Evolutionary conservation across 1,284 basidiomycete genomes (phyloP).

Genomic region (Puccinia triticina): DNA sequence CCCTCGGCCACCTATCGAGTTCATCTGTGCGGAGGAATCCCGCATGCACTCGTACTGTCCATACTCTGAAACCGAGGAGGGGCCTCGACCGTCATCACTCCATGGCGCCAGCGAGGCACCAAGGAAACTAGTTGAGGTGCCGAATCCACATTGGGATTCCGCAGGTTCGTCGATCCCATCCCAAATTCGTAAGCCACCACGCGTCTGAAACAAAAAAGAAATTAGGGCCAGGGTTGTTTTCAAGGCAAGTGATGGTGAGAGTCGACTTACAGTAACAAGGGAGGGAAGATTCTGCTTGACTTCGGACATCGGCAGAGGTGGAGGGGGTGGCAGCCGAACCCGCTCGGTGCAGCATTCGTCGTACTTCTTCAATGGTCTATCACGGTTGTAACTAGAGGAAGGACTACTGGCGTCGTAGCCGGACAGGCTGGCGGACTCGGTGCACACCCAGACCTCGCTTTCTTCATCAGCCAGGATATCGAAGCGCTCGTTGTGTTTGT

Average conservation of each 20-base stretch:
- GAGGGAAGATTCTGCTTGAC: slow-evolving; percentile 6
- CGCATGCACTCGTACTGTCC: slow-evolving; percentile 11
- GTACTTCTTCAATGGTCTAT: slow-evolving; percentile 17
- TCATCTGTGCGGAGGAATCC: neutral
- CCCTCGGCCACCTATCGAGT: neutral
- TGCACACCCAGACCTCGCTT: slow-evolving; percentile 41
- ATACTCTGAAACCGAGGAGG: slow-evolving; percentile 15
- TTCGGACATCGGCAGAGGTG: slow-evolving; percentile 23
- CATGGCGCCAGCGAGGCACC: slow-evolving; percentile 47
- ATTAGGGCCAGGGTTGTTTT: neutral
- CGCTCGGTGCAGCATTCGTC: slow-evolving; percentile 28
- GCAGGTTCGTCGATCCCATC: slow-evolving; percentile 35
- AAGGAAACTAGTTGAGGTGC: slow-evolving; percentile 47
- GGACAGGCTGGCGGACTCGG: neutral
- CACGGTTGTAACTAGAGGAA: neutral
- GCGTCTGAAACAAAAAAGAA: slow-evolving; percentile 2
- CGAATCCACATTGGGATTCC: slow-evolving; percentile 25
- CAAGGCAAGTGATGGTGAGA: neutral
- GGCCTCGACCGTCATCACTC: slow-evolving; percentile 46
- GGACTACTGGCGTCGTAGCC: neutral
- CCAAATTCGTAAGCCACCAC: slow-evolving; percentile 49
- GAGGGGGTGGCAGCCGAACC: slow-evolving; percentile 33
- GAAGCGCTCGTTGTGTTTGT: slow-evolving; percentile 36
- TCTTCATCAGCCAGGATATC: slow-evolving; percentile 51
- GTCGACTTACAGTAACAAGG: slow-evolving; percentile 35